Evolutionary conservation across 2,329 filamentous ascomycete genomes (phyloP), one percentile per base, ranked within the genome.

Genomic region (Penicillium sp.): DNA sequence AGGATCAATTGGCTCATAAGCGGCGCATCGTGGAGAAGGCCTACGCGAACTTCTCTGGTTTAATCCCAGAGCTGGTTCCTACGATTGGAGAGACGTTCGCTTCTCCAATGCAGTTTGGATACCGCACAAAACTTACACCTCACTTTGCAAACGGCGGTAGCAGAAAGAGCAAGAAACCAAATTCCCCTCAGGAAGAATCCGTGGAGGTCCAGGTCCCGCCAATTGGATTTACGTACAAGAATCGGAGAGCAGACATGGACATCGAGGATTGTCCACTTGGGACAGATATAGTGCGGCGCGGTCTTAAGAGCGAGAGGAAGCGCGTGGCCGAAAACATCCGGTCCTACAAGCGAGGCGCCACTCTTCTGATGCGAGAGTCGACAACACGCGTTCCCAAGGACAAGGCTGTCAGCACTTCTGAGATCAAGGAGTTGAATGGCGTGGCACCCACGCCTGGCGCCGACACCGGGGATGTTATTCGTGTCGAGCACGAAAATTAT

Each of bases 221-320:
- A 2, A 86, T 96, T 51, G 92, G 92, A 6, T 98, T 94, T 68
- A 92, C 87, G 74, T 73, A 76, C 46, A 96, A 95, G 65, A 85
- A 85, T n/a, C 77, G 77, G 32, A 75, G 82, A 39, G 74, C 74
- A 44, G 89, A 89, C 2, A 71, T 98, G 46, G 92, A 98, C 59
- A 96, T 98, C 47, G 92, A 98, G 62, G 89, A 96, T 60, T 98
- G 92, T 53, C 92, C 92, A 4, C 93, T 98, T 45, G 92, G 85
- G 34, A 98, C 92, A 2, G 80, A 85, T 18, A 84, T 85, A 25
- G 83, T 98, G 11, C 77, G 86, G 16, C 73, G 77, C 48, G 92
- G 90, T 16, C 80, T 95, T 70, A 79, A 75, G 52, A 74, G 76
- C 6, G 90, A 95, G 69, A 74, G 90, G n/a, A 74, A 76, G 56